Conservation (phyloP, 2,329 filamentous ascomycete genomes). For the Teratosphaeriaceae sp. region DNA sequence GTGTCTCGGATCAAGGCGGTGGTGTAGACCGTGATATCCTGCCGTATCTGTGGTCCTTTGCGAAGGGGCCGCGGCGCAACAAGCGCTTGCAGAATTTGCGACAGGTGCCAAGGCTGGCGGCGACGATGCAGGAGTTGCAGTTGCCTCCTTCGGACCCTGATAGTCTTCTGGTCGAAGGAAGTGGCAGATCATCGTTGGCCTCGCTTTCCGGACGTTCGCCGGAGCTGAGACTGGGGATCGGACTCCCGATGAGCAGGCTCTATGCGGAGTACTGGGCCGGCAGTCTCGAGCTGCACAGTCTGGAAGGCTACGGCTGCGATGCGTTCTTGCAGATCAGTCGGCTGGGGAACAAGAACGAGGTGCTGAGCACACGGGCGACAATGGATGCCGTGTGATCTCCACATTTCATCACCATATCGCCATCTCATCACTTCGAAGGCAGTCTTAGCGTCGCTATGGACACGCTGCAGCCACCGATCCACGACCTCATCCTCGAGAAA, state of each 20-base stretch:
- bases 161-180: neutral
- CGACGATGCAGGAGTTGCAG: slow-evolving; percentile 69
- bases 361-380: slow-evolving; percentile 58
- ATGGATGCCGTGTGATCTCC: slow-evolving; percentile 46
- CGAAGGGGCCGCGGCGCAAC: slow-evolving; percentile 76
- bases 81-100: slow-evolving; percentile 76
- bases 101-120: slow-evolving; percentile 83
- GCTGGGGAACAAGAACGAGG: slow-evolving; percentile 96
- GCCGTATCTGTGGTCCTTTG: slow-evolving; percentile 93
- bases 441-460: too few relatives aligned
- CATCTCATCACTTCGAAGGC: too few relatives aligned
- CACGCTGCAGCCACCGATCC: neutral
- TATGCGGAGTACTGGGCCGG: slow-evolving; percentile 99
- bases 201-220: slow-evolving; percentile 77
- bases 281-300: slow-evolving; percentile 78
- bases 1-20: slow-evolving; percentile 91
- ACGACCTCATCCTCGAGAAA: neutral
- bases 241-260: slow-evolving; percentile 83
- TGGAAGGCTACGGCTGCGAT: slow-evolving; percentile 94
- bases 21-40: slow-evolving; percentile 80
- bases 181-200: slow-evolving; percentile 67
- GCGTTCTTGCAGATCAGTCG: slow-evolving; percentile 95
- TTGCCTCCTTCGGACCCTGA: slow-evolving; percentile 15
- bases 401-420: too few relatives aligned
- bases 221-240: slow-evolving; percentile 83